Evolutionary conservation across 257 asterid species (phyloP), one percentile per base, ranked within the genome.

Genomic region (Orobanche coerulescens): DNA sequence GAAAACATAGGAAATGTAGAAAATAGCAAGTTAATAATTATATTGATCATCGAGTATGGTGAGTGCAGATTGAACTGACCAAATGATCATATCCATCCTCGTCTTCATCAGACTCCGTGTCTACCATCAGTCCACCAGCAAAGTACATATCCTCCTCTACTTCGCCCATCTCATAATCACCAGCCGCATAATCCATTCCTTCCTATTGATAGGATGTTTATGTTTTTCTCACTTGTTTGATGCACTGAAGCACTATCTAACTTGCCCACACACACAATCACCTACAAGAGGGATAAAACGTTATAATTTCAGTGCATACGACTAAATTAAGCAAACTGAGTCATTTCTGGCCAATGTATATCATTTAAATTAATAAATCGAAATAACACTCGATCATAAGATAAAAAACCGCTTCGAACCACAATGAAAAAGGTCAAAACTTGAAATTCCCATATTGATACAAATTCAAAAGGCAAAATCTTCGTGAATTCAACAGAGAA

Each of bases 71-170:
- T 47, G 19, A 57, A 74, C 83, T 25, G 61, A 77, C 86, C 76
- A 77, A 77, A 64, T 78, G 67, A 34, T 75, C 79, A 34, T 79
- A 68, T 37, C 74, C 85, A 44, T 73, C 82, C 61, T 76, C 86
- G 0, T 77, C 86, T 58, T 77, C 84, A 0, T 75, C 86, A 2
- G 81, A 71, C 25, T 80, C 86, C 0, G 81, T 30, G 33, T 77
- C 86, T 40, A 73, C 79, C 76, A 77, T 63, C 24, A 77, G 26
- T 36, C 75, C 67, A 42, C 77, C 81, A 56, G 71, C 71, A 26
- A 66, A 77, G 33, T 71, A 72, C 68, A 77, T 65, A 51, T 80
- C 79, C 0, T 74, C 86, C 1, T 76, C 85, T 11, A 71, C 77
- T 42, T 71, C 82, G 0, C 61, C 78, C 79, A 79, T 79, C 56